Evolutionary conservation across 768 basidiomycete species (phyloP).

Genomic region (Agaricus blazei): DNA sequence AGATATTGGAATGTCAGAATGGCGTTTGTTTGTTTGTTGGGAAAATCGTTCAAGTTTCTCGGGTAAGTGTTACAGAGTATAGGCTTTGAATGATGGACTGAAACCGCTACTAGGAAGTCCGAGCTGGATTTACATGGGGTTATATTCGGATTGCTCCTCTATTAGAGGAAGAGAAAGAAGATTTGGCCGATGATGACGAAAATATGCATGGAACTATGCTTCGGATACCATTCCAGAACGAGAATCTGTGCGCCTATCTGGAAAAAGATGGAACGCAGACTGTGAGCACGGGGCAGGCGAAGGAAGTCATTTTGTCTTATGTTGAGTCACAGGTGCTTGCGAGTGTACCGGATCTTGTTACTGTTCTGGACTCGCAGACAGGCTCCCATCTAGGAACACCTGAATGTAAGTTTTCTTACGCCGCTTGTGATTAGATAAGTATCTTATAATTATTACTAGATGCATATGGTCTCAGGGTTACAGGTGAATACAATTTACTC

Average conservation of each 20-base stretch:
- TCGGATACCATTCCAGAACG: conserved; percentile 58
- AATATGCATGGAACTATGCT: conserved; percentile 25
- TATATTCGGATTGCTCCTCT: conserved; percentile 25
- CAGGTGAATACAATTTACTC: conserved; percentile 30
- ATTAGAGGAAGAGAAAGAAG: conserved; percentile 25
- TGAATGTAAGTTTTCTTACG: conserved; percentile 24
- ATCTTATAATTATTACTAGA: conserved; percentile 19
- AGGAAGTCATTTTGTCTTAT: not conserved
- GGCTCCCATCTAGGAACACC: conserved; percentile 60
- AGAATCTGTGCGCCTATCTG: conserved; percentile 48
- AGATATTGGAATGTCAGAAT: conserved; percentile 25
- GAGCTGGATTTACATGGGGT: conserved; percentile 32
- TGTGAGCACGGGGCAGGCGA: conserved; percentile 7
- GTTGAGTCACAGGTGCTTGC: conserved; percentile 33
- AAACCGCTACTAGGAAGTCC: conserved; percentile 23
- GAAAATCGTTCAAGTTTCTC: conserved; percentile 50
- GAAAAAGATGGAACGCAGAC: conserved; percentile 21
- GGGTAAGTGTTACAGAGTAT: conserved; percentile 14
- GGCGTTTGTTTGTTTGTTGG: conserved; percentile 45
- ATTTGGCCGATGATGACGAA: conserved; percentile 6
- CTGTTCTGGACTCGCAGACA: conserved; percentile 57
- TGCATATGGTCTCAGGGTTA: conserved; percentile 53
- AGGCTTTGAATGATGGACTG: too few relatives aligned
- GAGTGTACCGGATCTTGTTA: conserved; percentile 62
- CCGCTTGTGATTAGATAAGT: not conserved